These are phyloP conservation scores for Cucurbita moschata DNA, from an alignment of 306 rosid species.

Conservation along the genomic window DNA sequence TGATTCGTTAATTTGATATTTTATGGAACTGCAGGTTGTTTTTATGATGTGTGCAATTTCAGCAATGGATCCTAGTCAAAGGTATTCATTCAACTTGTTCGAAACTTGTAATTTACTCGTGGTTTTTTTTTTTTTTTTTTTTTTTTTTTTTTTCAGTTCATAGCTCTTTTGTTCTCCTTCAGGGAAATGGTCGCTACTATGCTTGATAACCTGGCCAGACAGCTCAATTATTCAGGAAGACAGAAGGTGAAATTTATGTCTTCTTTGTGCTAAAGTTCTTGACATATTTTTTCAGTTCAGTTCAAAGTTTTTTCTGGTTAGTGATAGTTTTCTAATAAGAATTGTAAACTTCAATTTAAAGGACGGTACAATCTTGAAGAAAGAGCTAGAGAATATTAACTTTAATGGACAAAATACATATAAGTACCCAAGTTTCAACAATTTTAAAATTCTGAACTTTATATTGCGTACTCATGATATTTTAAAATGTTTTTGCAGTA, in stretches of 20 bases:
- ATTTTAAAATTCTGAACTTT: neutral
- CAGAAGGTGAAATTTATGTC: slow-evolving; percentile 39
- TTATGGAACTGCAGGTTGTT: slow-evolving; percentile 52
- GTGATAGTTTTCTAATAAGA: neutral
- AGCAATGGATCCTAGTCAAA: slow-evolving; percentile 72
- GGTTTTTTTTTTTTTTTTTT: slow-evolving; percentile 10
- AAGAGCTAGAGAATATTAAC: neutral
- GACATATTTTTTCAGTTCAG: neutral
- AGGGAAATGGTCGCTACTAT: slow-evolving; percentile 56
- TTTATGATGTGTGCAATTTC: slow-evolving; percentile 80
- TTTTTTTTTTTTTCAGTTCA: slow-evolving; percentile 6
- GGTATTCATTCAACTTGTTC: slow-evolving; percentile 30
- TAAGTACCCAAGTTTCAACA: neutral
- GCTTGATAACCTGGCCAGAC: slow-evolving; percentile 55
- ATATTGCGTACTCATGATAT: slow-evolving; percentile 1
- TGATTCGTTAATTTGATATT: slow-evolving; percentile 8
- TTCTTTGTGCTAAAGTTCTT: neutral
- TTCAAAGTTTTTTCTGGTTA: neutral
- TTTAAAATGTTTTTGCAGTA: slow-evolving; percentile 47
- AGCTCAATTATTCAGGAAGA: slow-evolving; percentile 54
- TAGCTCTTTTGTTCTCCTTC: slow-evolving; percentile 2
- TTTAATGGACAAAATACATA: neutral
- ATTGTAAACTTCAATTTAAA: slow-evolving; percentile 3
- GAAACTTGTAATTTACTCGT: neutral
- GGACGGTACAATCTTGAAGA: neutral